Conservation (phyloP, 306 rosid species). For the Begonia masoniana region DNA sequence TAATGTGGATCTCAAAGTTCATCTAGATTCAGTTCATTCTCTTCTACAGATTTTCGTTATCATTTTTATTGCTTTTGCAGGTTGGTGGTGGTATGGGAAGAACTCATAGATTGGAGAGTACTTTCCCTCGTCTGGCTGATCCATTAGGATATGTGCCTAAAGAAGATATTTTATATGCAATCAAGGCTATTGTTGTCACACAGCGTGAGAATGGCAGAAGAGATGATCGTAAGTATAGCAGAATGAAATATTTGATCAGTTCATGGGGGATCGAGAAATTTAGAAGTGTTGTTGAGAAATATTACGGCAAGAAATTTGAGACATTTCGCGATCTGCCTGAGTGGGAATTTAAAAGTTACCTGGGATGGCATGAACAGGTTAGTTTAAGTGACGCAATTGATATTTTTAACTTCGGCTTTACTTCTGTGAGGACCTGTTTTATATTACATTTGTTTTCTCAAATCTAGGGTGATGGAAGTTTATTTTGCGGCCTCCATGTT, state of each 20-base stretch:
- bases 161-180: conserved; percentile 85
- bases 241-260: conserved; percentile 86
- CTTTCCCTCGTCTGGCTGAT: conserved; percentile 83
- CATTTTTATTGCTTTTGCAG: conserved; percentile 23
- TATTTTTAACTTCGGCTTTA: too few relatives aligned
- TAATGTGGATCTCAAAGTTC: too few relatives aligned
- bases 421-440: too few relatives aligned
- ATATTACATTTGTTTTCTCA: neutral
- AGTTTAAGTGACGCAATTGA: neutral
- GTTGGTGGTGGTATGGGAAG: conserved; percentile 99
- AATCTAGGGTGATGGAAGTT: conserved; percentile 76
- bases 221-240: conserved; percentile 92
- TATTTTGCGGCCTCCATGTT: conserved; percentile 81
- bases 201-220: conserved; percentile 96
- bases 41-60: too few relatives aligned
- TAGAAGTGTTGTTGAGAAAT: conserved; percentile 59
- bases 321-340: conserved; percentile 67
- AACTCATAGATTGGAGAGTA: conserved; percentile 74
- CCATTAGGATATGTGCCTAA: conserved; percentile 89
- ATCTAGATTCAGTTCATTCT: too few relatives aligned
- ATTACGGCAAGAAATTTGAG: conserved; percentile 84
- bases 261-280: conserved; percentile 98
- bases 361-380: conserved; percentile 99
- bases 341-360: conserved; percentile 87
- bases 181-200: conserved; percentile 91